phyloP scores from a whole-genome alignment of 225 moss, liverwort and hornwort species.

The Neckera pumila region DNA sequence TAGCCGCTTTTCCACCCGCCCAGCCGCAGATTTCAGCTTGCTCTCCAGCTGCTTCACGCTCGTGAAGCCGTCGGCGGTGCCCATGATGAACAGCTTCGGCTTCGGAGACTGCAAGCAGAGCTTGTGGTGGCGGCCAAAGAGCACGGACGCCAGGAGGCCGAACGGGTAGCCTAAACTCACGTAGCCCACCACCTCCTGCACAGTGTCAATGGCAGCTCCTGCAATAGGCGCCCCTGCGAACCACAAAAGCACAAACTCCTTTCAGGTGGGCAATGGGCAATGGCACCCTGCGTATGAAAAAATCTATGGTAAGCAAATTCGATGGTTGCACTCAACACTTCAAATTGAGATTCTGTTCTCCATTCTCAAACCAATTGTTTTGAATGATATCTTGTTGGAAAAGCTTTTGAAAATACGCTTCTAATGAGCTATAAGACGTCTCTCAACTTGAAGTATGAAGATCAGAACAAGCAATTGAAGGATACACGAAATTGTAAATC shows the following conservation, averaged over 20 bases:
- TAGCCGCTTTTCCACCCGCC: constrained; percentile 71
- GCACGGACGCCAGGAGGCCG: constrained; percentile 63
- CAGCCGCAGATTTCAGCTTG: constrained; percentile 65
- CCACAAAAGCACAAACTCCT: background rate
- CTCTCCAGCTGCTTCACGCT: constrained; percentile 81
- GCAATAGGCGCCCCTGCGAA: constrained; percentile 80
- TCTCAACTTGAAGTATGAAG: background rate
- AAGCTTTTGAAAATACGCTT: background rate
- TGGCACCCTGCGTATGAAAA: background rate
- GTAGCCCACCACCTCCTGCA: constrained; percentile 62
- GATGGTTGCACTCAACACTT: background rate
- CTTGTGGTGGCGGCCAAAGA: constrained; percentile 82
- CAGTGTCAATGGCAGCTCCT: constrained; percentile 59
- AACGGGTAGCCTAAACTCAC: constrained; percentile 88
- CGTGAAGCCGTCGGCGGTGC: constrained; percentile 87
- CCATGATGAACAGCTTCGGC: constrained; percentile 94
- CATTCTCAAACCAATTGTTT: background rate
- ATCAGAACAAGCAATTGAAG: background rate
- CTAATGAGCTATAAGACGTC: background rate
- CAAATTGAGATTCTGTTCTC: background rate
- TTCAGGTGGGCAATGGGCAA: background rate
- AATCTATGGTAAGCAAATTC: background rate
- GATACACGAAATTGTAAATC: background rate
- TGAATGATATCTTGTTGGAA: background rate
- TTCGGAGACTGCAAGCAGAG: constrained; percentile 55